phyloP scores from a whole-genome alignment of 306 rosid genomes.

The Clitoria ternatea region DNA sequence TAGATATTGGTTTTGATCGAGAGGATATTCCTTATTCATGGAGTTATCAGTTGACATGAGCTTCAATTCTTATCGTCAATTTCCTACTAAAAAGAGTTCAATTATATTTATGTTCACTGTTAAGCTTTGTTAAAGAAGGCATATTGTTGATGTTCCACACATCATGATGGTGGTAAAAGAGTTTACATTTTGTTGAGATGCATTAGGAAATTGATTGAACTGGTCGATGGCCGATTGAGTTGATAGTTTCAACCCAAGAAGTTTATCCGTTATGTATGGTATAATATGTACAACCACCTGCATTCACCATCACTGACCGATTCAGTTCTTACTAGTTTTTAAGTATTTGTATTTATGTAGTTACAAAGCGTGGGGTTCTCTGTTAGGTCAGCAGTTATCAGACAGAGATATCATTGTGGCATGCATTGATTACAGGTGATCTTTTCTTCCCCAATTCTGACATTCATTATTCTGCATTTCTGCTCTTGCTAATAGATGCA shows the following conservation, averaged over 20 bases:
- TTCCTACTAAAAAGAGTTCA: not conserved
- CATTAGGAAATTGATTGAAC: not conserved
- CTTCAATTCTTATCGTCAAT: not conserved
- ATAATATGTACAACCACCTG: not conserved
- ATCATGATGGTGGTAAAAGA: not conserved
- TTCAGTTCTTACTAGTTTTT: slow-evolving; percentile 14
- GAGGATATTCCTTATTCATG: not conserved
- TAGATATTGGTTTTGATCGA: not conserved
- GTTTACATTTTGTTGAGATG: not conserved
- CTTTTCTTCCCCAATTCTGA: not conserved
- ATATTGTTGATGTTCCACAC: not conserved
- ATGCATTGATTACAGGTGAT: slow-evolving; percentile 91
- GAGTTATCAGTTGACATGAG: slow-evolving; percentile 9
- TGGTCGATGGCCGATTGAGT: slow-evolving; percentile 1
- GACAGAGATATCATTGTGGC: slow-evolving; percentile 92
- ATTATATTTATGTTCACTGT: not conserved
- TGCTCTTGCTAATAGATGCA: not conserved
- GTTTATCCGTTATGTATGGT: not conserved
- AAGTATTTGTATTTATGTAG: slow-evolving; percentile 41
- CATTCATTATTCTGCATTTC: slow-evolving; percentile 2
- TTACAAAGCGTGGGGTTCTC: slow-evolving; percentile 95
- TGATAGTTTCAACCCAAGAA: slow-evolving; percentile 10
- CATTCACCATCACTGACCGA: not conserved
- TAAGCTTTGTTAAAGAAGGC: not conserved
- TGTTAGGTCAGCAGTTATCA: slow-evolving; percentile 83